Evolutionary conservation across 2,329 filamentous ascomycete species (phyloP), one percentile per base, ranked within the genome.

Genomic region (Scedosporium apiospermum): DNA sequence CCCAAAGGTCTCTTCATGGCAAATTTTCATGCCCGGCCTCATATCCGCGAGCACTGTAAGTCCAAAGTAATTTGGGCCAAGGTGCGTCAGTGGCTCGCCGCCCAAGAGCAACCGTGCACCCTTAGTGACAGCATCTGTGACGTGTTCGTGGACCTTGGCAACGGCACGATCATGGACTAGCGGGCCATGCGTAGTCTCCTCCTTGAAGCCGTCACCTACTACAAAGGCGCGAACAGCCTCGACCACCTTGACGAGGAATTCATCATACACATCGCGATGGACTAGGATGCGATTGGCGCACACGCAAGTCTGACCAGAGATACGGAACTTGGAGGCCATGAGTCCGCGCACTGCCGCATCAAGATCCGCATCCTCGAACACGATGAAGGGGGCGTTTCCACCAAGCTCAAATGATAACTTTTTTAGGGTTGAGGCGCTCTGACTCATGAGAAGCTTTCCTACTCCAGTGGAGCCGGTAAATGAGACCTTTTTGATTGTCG

Each of bases 361-460:
- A 21, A 98, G 77, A 71, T 98, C 91, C 21, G 93, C 90, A 70
- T 98, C 93, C 70, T 98, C 92, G 71, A 98, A 98, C 41, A 98
- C 91, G 67, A 98, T 97, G 73, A 97, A 96, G 1, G 93, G 93
- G 0, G 93, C 90, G 73, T 98, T 98, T 58, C 93, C 95, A 62
- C 93, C 93, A 1, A 98, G 88, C 73, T 98, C 93, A 73, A 96
- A 89, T 0, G 90, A 95, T 49, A 87, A 73, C 67, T 86, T 83
- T 82, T 98, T 98, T 68, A 97, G 78, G 0, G 92, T 96, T 49
- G 84, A 82, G 0, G 92, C 85, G 10, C 89, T 88, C 75, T 97
- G 93, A 78, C 90, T 89, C 92, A 97, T 96, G 62, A 99, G 84
- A 6, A 88, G 80, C 73, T 88, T 88, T 38, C 86, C 86, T 44